phyloP scores from a whole-genome alignment of 208 protist species.

The Trypanosoma boissoni region DNA sequence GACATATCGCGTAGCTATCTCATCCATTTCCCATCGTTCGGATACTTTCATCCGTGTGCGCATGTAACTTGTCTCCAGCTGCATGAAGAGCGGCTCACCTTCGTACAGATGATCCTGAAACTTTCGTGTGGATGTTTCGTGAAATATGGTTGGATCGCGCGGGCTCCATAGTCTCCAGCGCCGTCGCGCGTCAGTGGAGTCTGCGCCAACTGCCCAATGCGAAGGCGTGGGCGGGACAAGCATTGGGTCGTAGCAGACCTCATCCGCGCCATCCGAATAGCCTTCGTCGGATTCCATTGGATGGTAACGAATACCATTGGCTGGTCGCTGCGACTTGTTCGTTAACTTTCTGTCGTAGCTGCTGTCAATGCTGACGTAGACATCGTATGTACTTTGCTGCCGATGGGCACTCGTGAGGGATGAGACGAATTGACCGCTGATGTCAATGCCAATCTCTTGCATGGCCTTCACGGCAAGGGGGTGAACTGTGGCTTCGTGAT shows the following conservation, averaged over 20 bases:
- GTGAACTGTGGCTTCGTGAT: conserved; percentile 49
- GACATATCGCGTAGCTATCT: conserved; percentile 45
- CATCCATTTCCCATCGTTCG: conserved; percentile 75
- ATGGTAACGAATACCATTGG: neutral
- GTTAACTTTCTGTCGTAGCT: conserved; percentile 37
- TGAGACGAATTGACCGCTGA: conserved; percentile 40
- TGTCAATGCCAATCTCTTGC: conserved; percentile 49
- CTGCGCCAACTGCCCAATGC: conserved; percentile 69
- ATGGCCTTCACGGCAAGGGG: conserved; percentile 62
- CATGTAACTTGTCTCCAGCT: conserved; percentile 30
- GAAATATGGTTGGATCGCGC: conserved; percentile 74
- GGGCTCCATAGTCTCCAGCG: conserved; percentile 80
- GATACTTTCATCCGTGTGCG: conserved; percentile 39
- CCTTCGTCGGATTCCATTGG: neutral
- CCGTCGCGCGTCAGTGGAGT: conserved; percentile 61
- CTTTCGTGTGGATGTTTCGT: conserved; percentile 74
- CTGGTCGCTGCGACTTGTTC: conserved; percentile 40
- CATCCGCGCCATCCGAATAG: conserved; percentile 6
- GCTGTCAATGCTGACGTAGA: conserved; percentile 78
- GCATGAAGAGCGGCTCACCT: conserved; percentile 85
- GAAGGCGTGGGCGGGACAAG: conserved; percentile 55
- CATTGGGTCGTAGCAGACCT: conserved; percentile 30
- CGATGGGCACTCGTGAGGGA: conserved; percentile 55
- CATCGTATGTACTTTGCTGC: conserved; percentile 78
- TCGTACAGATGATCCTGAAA: conserved; percentile 88